phyloP scores from a whole-genome alignment of 1,139 yeast species.

The Pichia sp. region DNA sequence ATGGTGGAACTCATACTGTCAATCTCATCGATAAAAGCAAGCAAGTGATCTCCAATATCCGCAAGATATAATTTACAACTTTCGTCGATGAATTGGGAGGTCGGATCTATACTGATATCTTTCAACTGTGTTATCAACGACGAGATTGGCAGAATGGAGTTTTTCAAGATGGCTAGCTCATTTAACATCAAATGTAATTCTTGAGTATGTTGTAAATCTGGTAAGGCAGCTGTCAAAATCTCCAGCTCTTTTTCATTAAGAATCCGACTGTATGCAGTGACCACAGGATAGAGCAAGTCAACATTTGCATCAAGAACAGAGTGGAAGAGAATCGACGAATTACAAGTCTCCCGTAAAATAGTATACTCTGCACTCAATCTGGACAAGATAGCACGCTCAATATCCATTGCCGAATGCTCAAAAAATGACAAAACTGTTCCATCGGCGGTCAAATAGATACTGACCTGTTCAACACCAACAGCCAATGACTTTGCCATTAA shows the following conservation, averaged over 20 bases:
- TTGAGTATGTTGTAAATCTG: conserved; percentile 47
- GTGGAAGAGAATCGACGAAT: conserved; percentile 47
- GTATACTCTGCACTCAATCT: conserved; percentile 44
- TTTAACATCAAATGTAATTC: conserved; percentile 49
- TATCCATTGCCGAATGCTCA: conserved; percentile 48
- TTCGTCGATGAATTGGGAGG: conserved; percentile 29
- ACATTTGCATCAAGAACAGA: conserved; percentile 52
- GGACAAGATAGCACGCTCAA: conserved; percentile 46
- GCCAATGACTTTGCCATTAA: conserved; percentile 40
- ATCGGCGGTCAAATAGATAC: conserved; percentile 43
- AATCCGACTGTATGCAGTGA: conserved; percentile 51
- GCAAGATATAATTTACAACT: conserved; percentile 39
- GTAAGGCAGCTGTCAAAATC: conserved; percentile 39
- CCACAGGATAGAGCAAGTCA: conserved; percentile 55
- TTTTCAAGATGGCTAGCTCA: conserved; percentile 44
- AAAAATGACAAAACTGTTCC: conserved; percentile 49
- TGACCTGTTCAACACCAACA: conserved; percentile 53
- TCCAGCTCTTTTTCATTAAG: conserved; percentile 47
- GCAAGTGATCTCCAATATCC: conserved; percentile 52
- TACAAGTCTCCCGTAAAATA: conserved; percentile 45
- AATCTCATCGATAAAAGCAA: conserved; percentile 46
- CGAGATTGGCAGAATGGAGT: conserved; percentile 44
- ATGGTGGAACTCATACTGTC: conserved; percentile 49
- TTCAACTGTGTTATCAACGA: conserved; percentile 42
- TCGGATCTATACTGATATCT: conserved; percentile 39